Evolutionary conservation across 2,329 filamentous ascomycete genomes (phyloP).

Genomic region (Colletotrichum lupini): DNA sequence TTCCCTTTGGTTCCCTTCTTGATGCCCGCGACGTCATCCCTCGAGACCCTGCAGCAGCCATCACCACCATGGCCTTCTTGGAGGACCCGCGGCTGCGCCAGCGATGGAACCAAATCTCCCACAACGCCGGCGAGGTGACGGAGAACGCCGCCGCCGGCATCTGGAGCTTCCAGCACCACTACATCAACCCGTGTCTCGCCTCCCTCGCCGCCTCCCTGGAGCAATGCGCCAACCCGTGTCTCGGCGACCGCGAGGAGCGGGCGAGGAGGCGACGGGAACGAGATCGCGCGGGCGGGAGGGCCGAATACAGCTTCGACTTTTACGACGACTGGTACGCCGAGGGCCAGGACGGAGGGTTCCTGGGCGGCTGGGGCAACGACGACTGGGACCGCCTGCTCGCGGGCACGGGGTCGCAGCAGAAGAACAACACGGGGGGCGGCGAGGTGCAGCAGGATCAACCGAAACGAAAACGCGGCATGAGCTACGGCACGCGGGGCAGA

Average conservation of each 20-base stretch:
- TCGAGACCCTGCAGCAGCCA: conserved; percentile 10
- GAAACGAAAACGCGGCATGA: conserved; percentile 83
- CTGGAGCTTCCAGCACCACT: conserved; percentile 88
- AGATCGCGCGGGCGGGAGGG: conserved; percentile 66
- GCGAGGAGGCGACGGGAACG: conserved; percentile 75
- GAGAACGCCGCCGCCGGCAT: conserved; percentile 92
- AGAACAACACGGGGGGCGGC: conserved; percentile 42
- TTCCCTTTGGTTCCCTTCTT: background rate
- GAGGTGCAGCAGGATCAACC: conserved; percentile 72
- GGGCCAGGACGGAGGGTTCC: conserved; percentile 59
- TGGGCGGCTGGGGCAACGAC: conserved; percentile 82
- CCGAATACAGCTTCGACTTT: conserved; percentile 93
- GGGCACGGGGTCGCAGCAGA: conserved; percentile 66
- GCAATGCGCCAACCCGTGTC: conserved; percentile 77
- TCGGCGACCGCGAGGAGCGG: conserved; percentile 79
- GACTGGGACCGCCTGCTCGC: conserved; percentile 87
- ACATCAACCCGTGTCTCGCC: conserved; percentile 83
- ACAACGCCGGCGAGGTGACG: conserved; percentile 90
- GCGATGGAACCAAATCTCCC: conserved; percentile 91
- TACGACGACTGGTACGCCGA: conserved; percentile 95
- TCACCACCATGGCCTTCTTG: conserved; percentile 66
- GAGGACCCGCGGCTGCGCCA: conserved; percentile 91
- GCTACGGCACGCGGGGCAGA: conserved; percentile 78
- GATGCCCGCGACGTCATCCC: conserved; percentile 30
- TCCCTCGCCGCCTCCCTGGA: conserved; percentile 75